A percentile compares a stretch with the other conserved stretches of the same genome.
These are phyloP conservation scores for Teratosphaeriaceae sp. DNA, from an alignment of 2,329 filamentous ascomycete genomes.

Conservation along the genomic window DNA sequence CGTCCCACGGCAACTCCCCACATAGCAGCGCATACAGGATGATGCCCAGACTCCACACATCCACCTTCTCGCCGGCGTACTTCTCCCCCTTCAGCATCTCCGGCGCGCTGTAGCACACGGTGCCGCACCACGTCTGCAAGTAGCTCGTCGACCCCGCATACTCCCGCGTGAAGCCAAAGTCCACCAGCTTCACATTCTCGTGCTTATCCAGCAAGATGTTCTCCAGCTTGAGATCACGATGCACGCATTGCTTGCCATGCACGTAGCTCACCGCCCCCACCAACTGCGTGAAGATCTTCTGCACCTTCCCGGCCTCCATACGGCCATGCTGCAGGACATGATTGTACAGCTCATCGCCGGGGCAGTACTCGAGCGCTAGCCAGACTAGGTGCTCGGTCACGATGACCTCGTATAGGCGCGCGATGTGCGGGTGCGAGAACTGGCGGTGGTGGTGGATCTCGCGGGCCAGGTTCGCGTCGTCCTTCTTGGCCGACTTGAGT, in stretches of 20 bases:
- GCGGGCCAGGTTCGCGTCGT: conserved; percentile 88
- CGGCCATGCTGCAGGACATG: conserved; percentile 84
- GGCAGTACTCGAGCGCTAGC: conserved; percentile 95
- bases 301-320: conserved; percentile 76
- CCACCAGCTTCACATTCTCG: conserved; percentile 94
- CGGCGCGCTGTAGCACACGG: conserved; percentile 93
- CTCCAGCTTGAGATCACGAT: conserved; percentile 93
- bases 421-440: conserved; percentile 95
- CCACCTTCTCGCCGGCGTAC: conserved; percentile 95
- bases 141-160: conserved; percentile 95
- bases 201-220: conserved; percentile 95
- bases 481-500: conserved; percentile 94
- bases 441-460: conserved; percentile 99
- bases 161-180: conserved; percentile 96
- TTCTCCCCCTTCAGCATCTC: conserved; percentile 99
- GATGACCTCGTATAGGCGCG: conserved; percentile 93
- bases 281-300: conserved; percentile 92
- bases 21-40: conserved; percentile 78
- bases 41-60: conserved; percentile 87
- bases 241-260: conserved; percentile 89
- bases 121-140: conserved; percentile 94
- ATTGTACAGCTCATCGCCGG: conserved; percentile 94
- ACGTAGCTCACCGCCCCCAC: conserved; percentile 94
- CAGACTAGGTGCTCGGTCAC: conserved; percentile 93
- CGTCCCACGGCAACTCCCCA: conserved; percentile 88